Evolutionary conservation across 768 basidiomycete genomes (phyloP), one percentile per base, ranked within the genome.

Genomic region (Termitomyces sp.): DNA sequence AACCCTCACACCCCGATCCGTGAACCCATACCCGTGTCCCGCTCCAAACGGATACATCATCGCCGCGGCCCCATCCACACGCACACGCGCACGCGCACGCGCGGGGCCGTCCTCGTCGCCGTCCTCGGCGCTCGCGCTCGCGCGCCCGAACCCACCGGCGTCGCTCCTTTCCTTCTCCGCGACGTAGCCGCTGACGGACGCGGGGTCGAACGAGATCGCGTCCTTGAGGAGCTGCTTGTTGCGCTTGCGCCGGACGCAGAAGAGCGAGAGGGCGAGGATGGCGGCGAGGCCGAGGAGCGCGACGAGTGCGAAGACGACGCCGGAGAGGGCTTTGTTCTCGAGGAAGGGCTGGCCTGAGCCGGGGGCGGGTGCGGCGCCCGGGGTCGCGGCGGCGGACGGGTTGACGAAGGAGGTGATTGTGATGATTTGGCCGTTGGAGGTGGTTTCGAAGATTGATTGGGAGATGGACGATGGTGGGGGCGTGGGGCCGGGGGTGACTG

Each of bases 311-410:
- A 86, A 86, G 16, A 88, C 77, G 9, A 80, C 69, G 7, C 82
- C 82, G 43, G 81, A 79, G n/a, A 85, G 73, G n/a, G 79, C 73
- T 68, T 83, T 87, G 70, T 90, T 86, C 57, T 83, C 70, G 38
- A 90, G 66, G 71, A 91, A 90, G 11, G 76, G 64, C 68, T 63
- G n/a, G 66, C 47, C 16, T 66, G 49, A 59, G n/a, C 67, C 33
- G 2, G 70, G 18, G 22, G 60, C 14, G 18, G 59, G 38, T 3
- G 52, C 20, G 20, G 49, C 63, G 6, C 65, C 28, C 18, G 74
- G 59, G 2, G 71, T 33, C 2, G 69, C 57, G 9, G 74, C 59
- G 32, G 74, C 59, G 28, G 69, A 40, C 1, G 68, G 69, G 36
- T 68, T 65, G 3, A 73, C 45, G 49, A 66, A 54, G 6, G 67